Evolutionary conservation across 2,329 filamentous ascomycete genomes (phyloP), one percentile per base, ranked within the genome.

Genomic region (Aspergillus sclerotialis): DNA sequence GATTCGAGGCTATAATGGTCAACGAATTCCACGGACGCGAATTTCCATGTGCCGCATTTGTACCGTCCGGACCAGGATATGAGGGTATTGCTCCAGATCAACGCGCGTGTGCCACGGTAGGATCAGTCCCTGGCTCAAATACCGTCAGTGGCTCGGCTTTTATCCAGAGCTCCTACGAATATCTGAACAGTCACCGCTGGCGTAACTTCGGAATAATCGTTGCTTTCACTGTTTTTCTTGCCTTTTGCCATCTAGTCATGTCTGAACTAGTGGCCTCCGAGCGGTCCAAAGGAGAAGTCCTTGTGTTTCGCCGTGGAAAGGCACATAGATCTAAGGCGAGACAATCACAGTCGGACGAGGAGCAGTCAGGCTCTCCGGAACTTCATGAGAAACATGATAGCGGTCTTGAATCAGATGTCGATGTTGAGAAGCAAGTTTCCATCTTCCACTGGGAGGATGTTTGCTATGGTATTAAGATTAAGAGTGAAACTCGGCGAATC

Each of bases 371-470:
- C n/a, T n/a, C n/a, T n/a, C n/a, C n/a, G n/a, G n/a, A n/a, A n/a
- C n/a, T n/a, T n/a, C n/a, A n/a, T n/a, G n/a, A n/a, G n/a, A n/a
- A n/a, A n/a, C n/a, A n/a, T n/a, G n/a, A n/a, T n/a, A n/a, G n/a
- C n/a, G n/a, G n/a, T n/a, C n/a, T n/a, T n/a, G n/a, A n/a, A n/a
- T n/a, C n/a, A n/a, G n/a, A n/a, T n/a, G n/a, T n/a, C n/a, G n/a
- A n/a, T n/a, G n/a, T n/a, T n/a, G n/a, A n/a, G n/a, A n/a, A n/a
- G n/a, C n/a, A n/a, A n/a, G n/a, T n/a, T n/a, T n/a, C n/a, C n/a
- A n/a, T 87, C 36, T 89, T 92, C 65, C 81, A 84, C 49, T 93
- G 86, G 86, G 73, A 78, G 43, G 71, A 87, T 45, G 78, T 93
- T 1, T 85, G 78, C 60, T 93, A 84, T 47, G 78, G 84, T 38